These are phyloP conservation scores for Trichoderma sp. DNA, from an alignment of 2,329 filamentous ascomycete species.

Conservation along the genomic window DNA sequence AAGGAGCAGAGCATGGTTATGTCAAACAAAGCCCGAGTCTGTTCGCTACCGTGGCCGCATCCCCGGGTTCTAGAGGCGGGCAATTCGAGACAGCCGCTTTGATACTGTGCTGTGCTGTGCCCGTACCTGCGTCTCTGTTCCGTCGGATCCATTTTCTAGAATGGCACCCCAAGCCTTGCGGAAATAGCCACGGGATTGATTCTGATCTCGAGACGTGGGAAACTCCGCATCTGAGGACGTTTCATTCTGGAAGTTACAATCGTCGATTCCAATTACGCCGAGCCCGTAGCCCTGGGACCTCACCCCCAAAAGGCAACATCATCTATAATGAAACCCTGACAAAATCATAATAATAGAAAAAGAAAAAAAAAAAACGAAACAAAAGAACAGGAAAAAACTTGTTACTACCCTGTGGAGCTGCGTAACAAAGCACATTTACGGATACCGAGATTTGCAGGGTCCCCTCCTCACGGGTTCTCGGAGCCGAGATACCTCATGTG, in stretches of 20 bases:
- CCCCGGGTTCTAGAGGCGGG: background rate
- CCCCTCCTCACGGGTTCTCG: background rate
- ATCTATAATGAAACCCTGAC: background rate
- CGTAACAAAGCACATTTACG: background rate
- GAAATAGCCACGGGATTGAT: background rate
- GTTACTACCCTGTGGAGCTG: background rate
- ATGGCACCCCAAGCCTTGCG: background rate
- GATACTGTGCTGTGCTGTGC: too few relatives aligned
- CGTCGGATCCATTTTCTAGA: background rate
- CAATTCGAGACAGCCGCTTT: background rate
- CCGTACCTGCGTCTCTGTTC: background rate
- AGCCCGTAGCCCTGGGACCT: background rate
- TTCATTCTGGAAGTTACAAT: background rate
- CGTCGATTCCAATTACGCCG: background rate
- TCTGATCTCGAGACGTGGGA: background rate
- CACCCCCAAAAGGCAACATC: background rate
- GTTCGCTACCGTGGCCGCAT: background rate
- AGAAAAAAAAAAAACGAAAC: background rate
- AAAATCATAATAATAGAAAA: background rate
- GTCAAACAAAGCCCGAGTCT: background rate
- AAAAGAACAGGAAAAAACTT: background rate
- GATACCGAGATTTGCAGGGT: conserved; percentile 9
- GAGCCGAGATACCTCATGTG: background rate
- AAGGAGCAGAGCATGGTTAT: background rate
- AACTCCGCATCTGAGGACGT: background rate